Base-by-base conservation (phyloP, 148 eudicot genomes). In the Rhododendron ovatum region DNA sequence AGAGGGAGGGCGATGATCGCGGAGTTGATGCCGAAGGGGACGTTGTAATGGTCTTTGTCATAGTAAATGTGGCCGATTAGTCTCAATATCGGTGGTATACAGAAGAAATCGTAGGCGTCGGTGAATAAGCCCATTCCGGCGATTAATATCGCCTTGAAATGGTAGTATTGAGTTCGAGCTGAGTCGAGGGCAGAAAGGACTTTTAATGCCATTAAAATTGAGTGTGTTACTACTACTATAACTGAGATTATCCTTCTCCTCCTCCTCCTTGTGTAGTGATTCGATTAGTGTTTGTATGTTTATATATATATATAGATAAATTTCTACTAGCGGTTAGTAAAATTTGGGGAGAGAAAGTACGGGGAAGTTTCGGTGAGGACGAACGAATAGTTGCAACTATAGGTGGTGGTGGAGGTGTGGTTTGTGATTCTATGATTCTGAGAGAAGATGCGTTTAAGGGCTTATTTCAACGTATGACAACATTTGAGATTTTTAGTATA, bases 61-160 rank as follows among this genome's bases (percentile, higher is more conserved):
- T 93, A 92, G 90, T 94, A 93, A 59, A 93, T 83, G 28, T 88
- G 90, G 82, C 90, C 87, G n/a, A 94, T 84, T 77, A 94, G 93
- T 43, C 59, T 71, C 84, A 90, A 84, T 53, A 94, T 84, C 0
- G 91, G 92, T 45, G 92, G 79, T 47, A 93, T 88, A 76, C 90
- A 92, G 87, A 94, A 94, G 82, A 94, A 93, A 24, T 94, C 95
- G 86, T 94, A 94, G 15, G 93, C 89, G 82, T 93, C 95, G 22
- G 95, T 89, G 89, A 94, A 93, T 79, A 94, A 87, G 15, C 97
- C 97, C 97, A 94, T 94, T 1, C 97, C 95, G 20, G 95, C 93
- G 5, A 94, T 89, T 28, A 93, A 83, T 35, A 94, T 92, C 26
- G 95, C 94, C 81, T 93, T 92, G 88, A 93, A 93, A 75, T 94